Conservation (phyloP, 1,284 basidiomycete species). For the Bjerkandera adusta region DNA sequence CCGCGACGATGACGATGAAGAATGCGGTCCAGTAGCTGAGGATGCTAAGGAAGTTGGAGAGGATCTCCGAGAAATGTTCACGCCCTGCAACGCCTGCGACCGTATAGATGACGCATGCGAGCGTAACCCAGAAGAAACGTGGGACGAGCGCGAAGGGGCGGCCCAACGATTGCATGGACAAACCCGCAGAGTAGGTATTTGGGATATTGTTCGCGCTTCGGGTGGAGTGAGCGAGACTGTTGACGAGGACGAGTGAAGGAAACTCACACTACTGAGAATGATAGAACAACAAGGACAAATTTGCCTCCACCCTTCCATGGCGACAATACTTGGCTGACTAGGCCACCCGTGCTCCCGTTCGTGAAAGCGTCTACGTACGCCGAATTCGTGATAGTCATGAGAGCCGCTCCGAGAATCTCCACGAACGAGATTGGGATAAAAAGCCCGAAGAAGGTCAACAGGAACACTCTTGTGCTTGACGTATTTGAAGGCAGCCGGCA, state of each 20-base stretch:
- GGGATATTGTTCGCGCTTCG: conserved; percentile 56
- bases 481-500: conserved; percentile 47
- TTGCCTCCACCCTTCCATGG: conserved; percentile 52
- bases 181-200: conserved; percentile 56
- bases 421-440: conserved; percentile 56
- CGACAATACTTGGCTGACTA: conserved; percentile 41
- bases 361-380: conserved; percentile 48
- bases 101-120: conserved; percentile 53
- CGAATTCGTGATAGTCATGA: conserved; percentile 55
- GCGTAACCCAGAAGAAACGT: conserved; percentile 56
- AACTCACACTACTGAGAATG: conserved; percentile 49
- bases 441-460: conserved; percentile 54
- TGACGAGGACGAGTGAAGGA: conserved; percentile 3
- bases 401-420: conserved; percentile 50
- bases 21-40: conserved; percentile 67
- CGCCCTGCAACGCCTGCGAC: conserved; percentile 62
- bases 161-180: conserved; percentile 55
- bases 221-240: neutral
- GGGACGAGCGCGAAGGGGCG: conserved; percentile 56
- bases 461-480: conserved; percentile 46
- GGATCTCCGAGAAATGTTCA: conserved; percentile 56
- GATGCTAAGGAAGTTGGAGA: conserved; percentile 52
- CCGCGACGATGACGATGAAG: conserved; percentile 54
- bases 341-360: conserved; percentile 47
- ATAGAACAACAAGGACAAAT: conserved; percentile 57